Evolutionary conservation across 169 alveolate genomes (phyloP), one percentile per base, ranked within the genome.

Genomic region (Theileria parva): DNA sequence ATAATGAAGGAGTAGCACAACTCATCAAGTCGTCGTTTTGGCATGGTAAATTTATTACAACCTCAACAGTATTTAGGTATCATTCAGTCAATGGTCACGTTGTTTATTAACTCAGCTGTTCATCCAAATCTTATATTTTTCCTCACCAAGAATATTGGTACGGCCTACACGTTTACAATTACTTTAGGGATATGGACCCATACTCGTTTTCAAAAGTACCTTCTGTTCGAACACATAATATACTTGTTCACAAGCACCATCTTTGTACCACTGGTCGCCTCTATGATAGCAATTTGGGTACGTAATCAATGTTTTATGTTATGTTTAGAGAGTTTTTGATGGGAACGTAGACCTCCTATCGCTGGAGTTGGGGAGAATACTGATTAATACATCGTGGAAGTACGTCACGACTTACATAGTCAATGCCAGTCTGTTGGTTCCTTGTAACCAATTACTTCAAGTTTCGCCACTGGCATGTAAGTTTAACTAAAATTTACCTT

Each of bases 271-370:
- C 55, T 85, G 57, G 55, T 78, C 50, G 86, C 91, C 9, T 85
- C 91, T 5, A 85, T 85, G 86, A 69, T 85, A 44, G 83, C 91
- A 53, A 74, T 85, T 50, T 85, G 91, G 91, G 89, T 83, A 30
- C 0, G 89, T 66, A 17, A 3, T 23, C 8, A 48, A 0, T 8
- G 12, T 17, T 21, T 0, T 7, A 53, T 39, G 51, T 23, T 12
- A 12, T 1, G 61, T 65, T 53, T 55, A 83, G 89, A 70, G 77
- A 73, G 77, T 85, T 6, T 78, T 85, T 44, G 78, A 85, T 78
- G 87, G 87, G 27, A 83, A 73, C 28, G 76, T 85, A 28, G 77
- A 85, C 37, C 66, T 78, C 9, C 80, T 85, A 17, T 85, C 91
- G 48, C 6, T 51, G 57, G 86, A 85, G 39, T 73, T 85, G 39